Evolutionary conservation across 768 basidiomycete genomes (phyloP).

Genomic region (Suillus clintonianus): DNA sequence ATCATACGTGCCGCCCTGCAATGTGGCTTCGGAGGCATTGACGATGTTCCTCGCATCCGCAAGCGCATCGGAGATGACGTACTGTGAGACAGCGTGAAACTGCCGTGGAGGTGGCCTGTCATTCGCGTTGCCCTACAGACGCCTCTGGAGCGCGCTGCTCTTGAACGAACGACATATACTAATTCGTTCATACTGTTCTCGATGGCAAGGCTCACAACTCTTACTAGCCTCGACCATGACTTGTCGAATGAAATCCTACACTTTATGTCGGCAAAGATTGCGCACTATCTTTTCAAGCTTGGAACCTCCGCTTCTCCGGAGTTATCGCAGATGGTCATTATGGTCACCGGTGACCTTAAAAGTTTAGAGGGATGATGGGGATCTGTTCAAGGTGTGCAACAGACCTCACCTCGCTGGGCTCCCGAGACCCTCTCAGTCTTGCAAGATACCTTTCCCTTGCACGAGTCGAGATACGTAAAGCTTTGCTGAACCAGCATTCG

Average conservation of each 20-base stretch:
- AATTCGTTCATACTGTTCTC: conserved; percentile 35
- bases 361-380: conserved; percentile 38
- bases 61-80: conserved; percentile 55
- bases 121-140: conserved; percentile 49
- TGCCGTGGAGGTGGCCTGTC: conserved; percentile 54
- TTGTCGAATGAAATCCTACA: conserved; percentile 39
- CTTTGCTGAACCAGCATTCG: conserved; percentile 6
- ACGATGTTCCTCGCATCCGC: conserved; percentile 28
- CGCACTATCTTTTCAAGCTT: conserved; percentile 40
- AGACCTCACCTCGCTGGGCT: conserved; percentile 30
- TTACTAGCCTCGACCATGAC: not conserved
- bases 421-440: conserved; percentile 28
- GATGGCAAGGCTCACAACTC: conserved; percentile 19
- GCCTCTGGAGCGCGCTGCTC: conserved; percentile 22
- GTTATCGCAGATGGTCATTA: conserved; percentile 11
- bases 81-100: conserved; percentile 37
- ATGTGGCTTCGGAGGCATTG: conserved; percentile 35
- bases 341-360: conserved; percentile 17
- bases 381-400: conserved; percentile 29
- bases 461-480: conserved; percentile 25
- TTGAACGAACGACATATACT: conserved; percentile 26
- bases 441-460: conserved; percentile 37
- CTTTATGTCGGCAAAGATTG: conserved; percentile 38
- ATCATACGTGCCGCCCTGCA: too few species aligned
- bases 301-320: conserved; percentile 15